Evolutionary conservation across 345 rosid species (phyloP).

Genomic region (Clausena lansium): DNA sequence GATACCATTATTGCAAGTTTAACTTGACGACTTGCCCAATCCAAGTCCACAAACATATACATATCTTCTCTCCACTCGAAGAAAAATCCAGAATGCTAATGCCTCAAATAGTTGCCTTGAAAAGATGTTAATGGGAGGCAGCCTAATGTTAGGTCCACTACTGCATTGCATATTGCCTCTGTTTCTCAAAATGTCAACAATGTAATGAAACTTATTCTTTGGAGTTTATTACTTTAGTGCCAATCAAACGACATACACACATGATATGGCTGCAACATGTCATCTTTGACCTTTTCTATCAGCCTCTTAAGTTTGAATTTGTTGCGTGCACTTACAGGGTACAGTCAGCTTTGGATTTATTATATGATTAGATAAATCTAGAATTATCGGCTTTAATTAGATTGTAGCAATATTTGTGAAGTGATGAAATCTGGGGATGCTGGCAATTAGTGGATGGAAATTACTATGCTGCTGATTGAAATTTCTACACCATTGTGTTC

Average conservation of each 20-base stretch:
- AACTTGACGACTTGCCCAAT: neutral
- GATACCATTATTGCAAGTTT: neutral
- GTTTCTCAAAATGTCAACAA: slow-evolving; percentile 19
- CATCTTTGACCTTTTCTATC: neutral
- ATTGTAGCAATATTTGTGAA: neutral
- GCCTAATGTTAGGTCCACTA: slow-evolving; percentile 23
- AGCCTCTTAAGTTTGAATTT: neutral
- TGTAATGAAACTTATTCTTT: neutral
- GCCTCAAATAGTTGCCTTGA: slow-evolving; percentile 11
- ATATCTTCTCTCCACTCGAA: neutral
- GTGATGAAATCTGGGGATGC: neutral
- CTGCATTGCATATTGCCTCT: too few species aligned
- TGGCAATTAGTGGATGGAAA: neutral
- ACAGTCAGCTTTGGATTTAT: neutral
- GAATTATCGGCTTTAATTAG: neutral
- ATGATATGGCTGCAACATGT: neutral
- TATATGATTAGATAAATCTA: neutral
- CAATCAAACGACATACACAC: neutral
- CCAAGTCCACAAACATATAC: slow-evolving; percentile 9
- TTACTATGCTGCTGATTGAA: neutral
- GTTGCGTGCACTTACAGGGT: neutral
- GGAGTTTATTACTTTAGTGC: too few species aligned
- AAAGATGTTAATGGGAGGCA: slow-evolving; percentile 35
- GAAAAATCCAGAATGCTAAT: neutral
- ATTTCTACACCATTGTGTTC: neutral